Evolutionary conservation across 768 basidiomycete species (phyloP).

Genomic region (Tricholoma bakamatsutake): DNA sequence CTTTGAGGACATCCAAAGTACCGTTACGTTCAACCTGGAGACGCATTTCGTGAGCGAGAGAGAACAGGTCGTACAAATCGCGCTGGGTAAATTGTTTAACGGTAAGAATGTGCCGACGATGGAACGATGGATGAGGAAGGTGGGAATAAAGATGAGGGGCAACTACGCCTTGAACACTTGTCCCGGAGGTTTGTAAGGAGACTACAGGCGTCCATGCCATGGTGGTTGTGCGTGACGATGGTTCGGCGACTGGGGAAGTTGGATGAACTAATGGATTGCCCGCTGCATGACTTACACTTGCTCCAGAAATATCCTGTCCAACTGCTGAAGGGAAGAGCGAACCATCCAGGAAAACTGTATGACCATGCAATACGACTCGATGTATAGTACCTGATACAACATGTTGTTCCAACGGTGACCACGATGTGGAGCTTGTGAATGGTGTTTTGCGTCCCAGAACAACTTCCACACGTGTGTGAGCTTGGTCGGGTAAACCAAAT

Average conservation of each 20-base stretch:
- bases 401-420: conserved; percentile 78
- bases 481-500: conserved; percentile 84
- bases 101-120: conserved; percentile 87
- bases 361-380: conserved; percentile 84
- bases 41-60: conserved; percentile 94
- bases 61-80: conserved; percentile 91
- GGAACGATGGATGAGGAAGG: conserved; percentile 79
- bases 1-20: conserved; percentile 81
- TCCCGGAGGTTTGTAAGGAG: conserved; percentile 17
- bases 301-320: conserved; percentile 70
- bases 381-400: conserved; percentile 73
- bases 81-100: conserved; percentile 90
- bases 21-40: conserved; percentile 92
- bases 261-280: conserved; percentile 8
- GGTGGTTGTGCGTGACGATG: conserved; percentile 16
- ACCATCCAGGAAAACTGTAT: conserved; percentile 89
- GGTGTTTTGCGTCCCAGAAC: conserved; percentile 71
- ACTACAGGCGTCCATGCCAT: conserved; percentile 22
- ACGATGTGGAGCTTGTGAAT: conserved; percentile 48
- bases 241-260: conserved; percentile 23
- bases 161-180: conserved; percentile 24
- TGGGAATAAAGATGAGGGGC: conserved; percentile 39
- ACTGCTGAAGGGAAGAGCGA: conserved; percentile 49
- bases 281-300: conserved; percentile 40
- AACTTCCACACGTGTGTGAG: conserved; percentile 87